Evolutionary conservation across 257 asterid species (phyloP).

Genomic region (Solanum chilense): DNA sequence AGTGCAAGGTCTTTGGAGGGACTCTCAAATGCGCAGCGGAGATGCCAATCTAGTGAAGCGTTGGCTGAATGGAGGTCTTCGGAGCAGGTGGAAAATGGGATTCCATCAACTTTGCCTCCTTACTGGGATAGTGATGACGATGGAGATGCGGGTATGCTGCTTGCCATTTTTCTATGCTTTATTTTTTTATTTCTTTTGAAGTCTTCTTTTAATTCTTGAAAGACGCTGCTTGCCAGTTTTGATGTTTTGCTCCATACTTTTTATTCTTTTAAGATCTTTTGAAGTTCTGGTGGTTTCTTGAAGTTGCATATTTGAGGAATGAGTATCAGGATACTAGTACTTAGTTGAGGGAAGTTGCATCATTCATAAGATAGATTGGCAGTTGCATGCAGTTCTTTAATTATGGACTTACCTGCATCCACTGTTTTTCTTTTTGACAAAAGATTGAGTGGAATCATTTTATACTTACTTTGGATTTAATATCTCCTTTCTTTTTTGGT

Average conservation of each 20-base stretch:
- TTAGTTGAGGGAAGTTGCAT: neutral
- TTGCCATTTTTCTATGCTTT: neutral
- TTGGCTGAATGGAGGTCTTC: conserved; percentile 75
- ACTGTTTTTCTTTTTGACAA: neutral
- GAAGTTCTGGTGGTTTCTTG: neutral
- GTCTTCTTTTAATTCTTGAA: neutral
- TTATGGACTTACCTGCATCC: neutral
- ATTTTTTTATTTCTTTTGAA: neutral
- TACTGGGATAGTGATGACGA: conserved; percentile 76
- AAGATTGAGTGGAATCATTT: neutral
- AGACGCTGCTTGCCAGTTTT: neutral
- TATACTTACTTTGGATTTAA: neutral
- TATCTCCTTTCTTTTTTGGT: neutral
- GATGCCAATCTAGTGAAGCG: conserved; percentile 55
- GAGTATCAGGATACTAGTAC: neutral
- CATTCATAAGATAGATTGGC: neutral
- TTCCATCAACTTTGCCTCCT: conserved; percentile 78
- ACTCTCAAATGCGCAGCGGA: conserved; percentile 40
- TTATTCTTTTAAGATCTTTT: neutral
- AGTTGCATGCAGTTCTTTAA: neutral
- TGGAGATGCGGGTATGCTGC: conserved; percentile 47
- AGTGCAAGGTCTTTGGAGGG: conserved; percentile 51
- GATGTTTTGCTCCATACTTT: neutral
- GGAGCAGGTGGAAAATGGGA: conserved; percentile 73
- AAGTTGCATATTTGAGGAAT: neutral